Percentiles rank a stretch among this genome's conserved stretches.
phyloP scores from a whole-genome alignment of 2,329 filamentous ascomycete genomes.

The Beauveria varroae region DNA sequence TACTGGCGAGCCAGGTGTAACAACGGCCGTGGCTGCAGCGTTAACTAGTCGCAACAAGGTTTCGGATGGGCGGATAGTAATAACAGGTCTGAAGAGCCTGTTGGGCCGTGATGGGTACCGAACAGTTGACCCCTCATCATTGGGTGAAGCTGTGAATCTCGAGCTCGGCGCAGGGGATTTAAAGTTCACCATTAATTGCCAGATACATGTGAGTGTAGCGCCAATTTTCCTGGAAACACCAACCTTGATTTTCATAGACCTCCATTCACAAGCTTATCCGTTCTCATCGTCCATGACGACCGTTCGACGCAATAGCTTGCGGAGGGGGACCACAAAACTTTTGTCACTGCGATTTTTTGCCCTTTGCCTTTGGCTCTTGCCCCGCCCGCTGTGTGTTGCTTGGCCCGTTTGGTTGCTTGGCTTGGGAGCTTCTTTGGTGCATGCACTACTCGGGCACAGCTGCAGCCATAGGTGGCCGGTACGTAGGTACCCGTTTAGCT shows the following conservation, averaged over 20 bases:
- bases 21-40: not conserved
- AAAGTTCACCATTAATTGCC: not conserved
- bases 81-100: not conserved
- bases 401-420: not conserved
- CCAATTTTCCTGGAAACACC: no score
- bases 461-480: not conserved
- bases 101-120: not conserved
- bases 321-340: conserved; percentile 2
- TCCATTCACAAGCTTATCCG: not conserved
- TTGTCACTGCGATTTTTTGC: not conserved
- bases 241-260: not conserved
- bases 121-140: not conserved
- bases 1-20: not conserved
- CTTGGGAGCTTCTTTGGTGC: no score
- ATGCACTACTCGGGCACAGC: not conserved
- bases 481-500: not conserved
- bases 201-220: not conserved
- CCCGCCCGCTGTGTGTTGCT: not conserved
- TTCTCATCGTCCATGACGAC: conserved; percentile 6
- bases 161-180: not conserved
- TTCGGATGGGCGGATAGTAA: not conserved
- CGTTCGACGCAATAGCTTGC: not conserved
- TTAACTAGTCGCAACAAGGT: not conserved
- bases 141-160: not conserved
- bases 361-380: not conserved